Evolutionary conservation across 1,139 yeast genomes (phyloP).

Genomic region (Debaryomycetaceae sp.): DNA sequence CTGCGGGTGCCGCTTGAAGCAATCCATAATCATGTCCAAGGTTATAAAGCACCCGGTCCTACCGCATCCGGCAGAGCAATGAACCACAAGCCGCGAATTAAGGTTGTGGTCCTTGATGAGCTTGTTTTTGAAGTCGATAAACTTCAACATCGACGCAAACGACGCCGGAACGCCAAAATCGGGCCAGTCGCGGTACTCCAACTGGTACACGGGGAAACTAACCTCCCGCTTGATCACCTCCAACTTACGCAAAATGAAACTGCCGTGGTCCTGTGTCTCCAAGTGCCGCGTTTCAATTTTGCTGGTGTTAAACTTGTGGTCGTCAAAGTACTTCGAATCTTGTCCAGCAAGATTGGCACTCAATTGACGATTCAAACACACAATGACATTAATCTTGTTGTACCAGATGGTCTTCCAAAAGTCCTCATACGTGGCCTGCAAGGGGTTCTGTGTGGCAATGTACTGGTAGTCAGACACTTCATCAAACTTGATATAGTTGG

Average conservation of each 20-base stretch:
- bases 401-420: conserved; percentile 46
- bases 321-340: conserved; percentile 19
- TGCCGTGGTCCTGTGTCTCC: conserved; percentile 10
- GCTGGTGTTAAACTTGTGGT: conserved; percentile 14
- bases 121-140: conserved; percentile 47
- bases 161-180: conserved; percentile 70
- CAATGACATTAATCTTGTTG: conserved; percentile 56
- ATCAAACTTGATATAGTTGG: conserved; percentile 29
- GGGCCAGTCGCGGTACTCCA: conserved; percentile 77
- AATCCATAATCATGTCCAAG: conserved; percentile 28
- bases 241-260: conserved; percentile 20
- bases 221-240: conserved; percentile 9
- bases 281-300: conserved; percentile 13
- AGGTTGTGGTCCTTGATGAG: conserved; percentile 19
- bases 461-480: conserved; percentile 22
- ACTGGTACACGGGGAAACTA: conserved; percentile 44
- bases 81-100: conserved; percentile 35
- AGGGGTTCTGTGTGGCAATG: conserved; percentile 45
- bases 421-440: conserved; percentile 35
- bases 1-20: conserved; percentile 10
- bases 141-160: conserved; percentile 46
- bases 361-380: conserved; percentile 57
- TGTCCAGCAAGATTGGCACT: conserved; percentile 10
- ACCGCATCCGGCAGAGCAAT: conserved; percentile 86
- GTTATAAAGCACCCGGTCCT: conserved; percentile 78